A percentile compares a stretch with the other conserved stretches of the same genome.
phyloP scores from a whole-genome alignment of 495 filamentous ascomycete genomes.

The Penicillium macrosclerotiorum region DNA sequence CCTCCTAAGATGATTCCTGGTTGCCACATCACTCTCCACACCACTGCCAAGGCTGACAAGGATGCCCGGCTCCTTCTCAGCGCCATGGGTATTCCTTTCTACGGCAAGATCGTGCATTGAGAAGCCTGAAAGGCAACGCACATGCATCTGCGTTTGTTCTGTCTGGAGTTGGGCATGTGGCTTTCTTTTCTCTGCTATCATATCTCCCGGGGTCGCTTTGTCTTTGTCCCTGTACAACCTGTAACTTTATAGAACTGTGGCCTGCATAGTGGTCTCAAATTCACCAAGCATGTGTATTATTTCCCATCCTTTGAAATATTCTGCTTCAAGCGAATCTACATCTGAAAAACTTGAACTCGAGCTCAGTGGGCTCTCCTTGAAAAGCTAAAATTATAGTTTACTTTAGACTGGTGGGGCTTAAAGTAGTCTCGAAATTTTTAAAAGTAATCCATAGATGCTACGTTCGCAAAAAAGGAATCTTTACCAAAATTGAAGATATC shows the following conservation, averaged over 20 bases:
- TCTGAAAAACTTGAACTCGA: background rate
- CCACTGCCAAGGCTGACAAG: conserved; percentile 81
- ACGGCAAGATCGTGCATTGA: conserved; percentile 64
- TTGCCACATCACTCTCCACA: conserved; percentile 83
- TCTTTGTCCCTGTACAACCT: conserved; percentile 24
- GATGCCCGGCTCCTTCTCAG: conserved; percentile 85
- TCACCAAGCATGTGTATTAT: conserved; percentile 29
- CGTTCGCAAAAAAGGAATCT: no score
- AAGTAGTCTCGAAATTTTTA: no score
- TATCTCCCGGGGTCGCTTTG: conserved; percentile 10
- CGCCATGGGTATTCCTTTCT: conserved; percentile 77
- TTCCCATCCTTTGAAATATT: conserved; percentile 13
- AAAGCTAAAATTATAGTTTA: background rate
- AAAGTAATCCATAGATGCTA: no score
- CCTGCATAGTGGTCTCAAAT: conserved; percentile 28
- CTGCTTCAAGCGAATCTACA: conserved; percentile 13
- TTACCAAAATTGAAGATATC: no score
- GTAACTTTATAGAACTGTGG: conserved; percentile 37
- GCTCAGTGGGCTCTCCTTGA: no score
- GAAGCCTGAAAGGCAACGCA: background rate
- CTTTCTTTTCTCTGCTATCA: conserved; percentile 6
- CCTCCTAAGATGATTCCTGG: conserved; percentile 92
- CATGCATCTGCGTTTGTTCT: background rate
- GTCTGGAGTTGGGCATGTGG: conserved; percentile 1
- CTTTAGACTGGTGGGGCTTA: background rate